These are phyloP conservation scores for Pseudocercospora fijiensis DNA, from an alignment of 2,329 filamentous ascomycete genomes.

Conservation along the genomic window DNA sequence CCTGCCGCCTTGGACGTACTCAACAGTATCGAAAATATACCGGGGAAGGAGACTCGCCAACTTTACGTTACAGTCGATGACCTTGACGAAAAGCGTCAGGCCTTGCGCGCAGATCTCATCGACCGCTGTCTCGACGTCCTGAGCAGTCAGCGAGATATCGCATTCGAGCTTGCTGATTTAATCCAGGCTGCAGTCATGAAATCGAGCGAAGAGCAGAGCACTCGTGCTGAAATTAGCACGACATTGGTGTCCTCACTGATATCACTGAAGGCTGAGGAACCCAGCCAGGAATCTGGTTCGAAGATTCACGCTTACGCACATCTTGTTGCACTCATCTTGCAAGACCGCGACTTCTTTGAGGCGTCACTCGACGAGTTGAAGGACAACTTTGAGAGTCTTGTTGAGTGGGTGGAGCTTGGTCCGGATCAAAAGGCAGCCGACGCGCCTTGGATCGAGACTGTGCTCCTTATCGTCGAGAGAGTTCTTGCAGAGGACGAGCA, in stretches of 20 bases:
- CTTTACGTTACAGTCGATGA: slow-evolving; percentile 67
- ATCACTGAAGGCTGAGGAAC: slow-evolving; percentile 58
- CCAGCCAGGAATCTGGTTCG: slow-evolving; percentile 53
- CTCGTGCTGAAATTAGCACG: slow-evolving; percentile 72
- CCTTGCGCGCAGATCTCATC: slow-evolving; percentile 74
- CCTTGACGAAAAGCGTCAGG: slow-evolving; percentile 70
- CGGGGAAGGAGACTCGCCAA: slow-evolving; percentile 37
- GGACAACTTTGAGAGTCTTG: slow-evolving; percentile 71
- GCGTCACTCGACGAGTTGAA: slow-evolving; percentile 72
- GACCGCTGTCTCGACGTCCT: slow-evolving; percentile 89
- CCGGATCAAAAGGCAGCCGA: slow-evolving; percentile 69
- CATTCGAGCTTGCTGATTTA: slow-evolving; percentile 86
- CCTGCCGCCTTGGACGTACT: slow-evolving; percentile 9
- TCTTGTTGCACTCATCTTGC: slow-evolving; percentile 80
- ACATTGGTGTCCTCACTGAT: slow-evolving; percentile 83
- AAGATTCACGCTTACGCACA: slow-evolving; percentile 92
- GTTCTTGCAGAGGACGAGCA: slow-evolving; percentile 86
- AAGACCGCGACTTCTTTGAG: slow-evolving; percentile 77
- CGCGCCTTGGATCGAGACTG: slow-evolving; percentile 87
- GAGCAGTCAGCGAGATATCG: slow-evolving; percentile 80
- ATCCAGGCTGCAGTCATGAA: slow-evolving; percentile 70
- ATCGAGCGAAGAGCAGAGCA: slow-evolving; percentile 58
- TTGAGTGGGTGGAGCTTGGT: slow-evolving; percentile 74
- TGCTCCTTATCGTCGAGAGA: slow-evolving; percentile 85
- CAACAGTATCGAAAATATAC: slow-evolving; percentile 2